Evolutionary conservation across 352 stramenopile genomes (phyloP).

Genomic region (Globisporangium spinosum): DNA sequence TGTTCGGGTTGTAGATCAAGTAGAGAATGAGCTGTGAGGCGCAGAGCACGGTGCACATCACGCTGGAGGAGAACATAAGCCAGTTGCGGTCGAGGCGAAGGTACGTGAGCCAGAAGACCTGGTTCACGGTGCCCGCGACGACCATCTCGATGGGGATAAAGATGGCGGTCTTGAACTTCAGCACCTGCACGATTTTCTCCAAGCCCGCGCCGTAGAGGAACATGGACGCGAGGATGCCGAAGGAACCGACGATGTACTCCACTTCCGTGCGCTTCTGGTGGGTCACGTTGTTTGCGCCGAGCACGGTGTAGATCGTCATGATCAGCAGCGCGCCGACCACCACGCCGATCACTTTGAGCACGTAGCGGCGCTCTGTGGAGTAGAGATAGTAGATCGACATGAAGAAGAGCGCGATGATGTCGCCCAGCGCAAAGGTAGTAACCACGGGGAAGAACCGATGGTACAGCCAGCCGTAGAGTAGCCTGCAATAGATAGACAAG

Average conservation of each 20-base stretch:
- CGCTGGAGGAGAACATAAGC: slow-evolving; percentile 51
- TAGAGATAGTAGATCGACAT: slow-evolving; percentile 52
- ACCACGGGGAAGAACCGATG: slow-evolving; percentile 31
- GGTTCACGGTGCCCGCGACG: slow-evolving; percentile 37
- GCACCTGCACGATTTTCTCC: slow-evolving; percentile 36
- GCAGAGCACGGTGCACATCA: slow-evolving; percentile 35
- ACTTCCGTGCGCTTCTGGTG: slow-evolving; percentile 26
- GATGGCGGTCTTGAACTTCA: slow-evolving; percentile 37
- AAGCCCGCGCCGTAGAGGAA: slow-evolving; percentile 39
- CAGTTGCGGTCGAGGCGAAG: slow-evolving; percentile 37
- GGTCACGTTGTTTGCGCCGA: slow-evolving; percentile 31
- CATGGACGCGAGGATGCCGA: slow-evolving; percentile 31
- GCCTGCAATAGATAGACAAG: background rate
- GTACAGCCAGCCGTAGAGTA: slow-evolving; percentile 13
- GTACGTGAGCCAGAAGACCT: slow-evolving; percentile 46
- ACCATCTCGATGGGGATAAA: slow-evolving; percentile 52
- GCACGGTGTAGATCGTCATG: slow-evolving; percentile 38
- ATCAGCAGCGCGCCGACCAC: slow-evolving; percentile 21
- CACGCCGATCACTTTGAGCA: slow-evolving; percentile 27
- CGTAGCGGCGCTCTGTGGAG: slow-evolving; percentile 35
- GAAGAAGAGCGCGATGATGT: slow-evolving; percentile 37
- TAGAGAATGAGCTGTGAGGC: slow-evolving; percentile 38
- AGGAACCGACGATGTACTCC: slow-evolving; percentile 30
- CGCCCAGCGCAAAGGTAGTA: slow-evolving; percentile 42
- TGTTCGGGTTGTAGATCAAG: slow-evolving; percentile 35